These are phyloP conservation scores for Trichocomaceae sp. DNA, from an alignment of 2,329 filamentous ascomycete species.

Conservation along the genomic window DNA sequence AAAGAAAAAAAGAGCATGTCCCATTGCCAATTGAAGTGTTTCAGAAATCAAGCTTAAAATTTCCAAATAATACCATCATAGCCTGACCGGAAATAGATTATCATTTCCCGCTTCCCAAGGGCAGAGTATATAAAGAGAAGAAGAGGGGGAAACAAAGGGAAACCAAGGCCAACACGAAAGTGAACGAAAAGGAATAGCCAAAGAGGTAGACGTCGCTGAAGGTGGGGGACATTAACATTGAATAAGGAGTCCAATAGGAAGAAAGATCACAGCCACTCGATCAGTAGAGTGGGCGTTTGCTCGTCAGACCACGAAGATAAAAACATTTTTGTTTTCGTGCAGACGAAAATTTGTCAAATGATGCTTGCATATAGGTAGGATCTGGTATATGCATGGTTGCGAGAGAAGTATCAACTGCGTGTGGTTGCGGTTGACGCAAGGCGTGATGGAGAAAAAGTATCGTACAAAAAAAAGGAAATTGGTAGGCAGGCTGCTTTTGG, in stretches of 20 bases:
- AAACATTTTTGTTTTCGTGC: constrained; percentile 8
- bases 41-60: constrained; percentile 8
- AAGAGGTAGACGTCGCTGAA: constrained; percentile 22
- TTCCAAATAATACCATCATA: constrained; percentile 21
- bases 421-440: constrained; percentile 25
- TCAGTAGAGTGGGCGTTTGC: neutral
- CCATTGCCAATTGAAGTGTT: constrained; percentile 6
- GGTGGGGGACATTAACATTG: constrained; percentile 21
- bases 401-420: constrained; percentile 18
- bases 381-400: constrained; percentile 13
- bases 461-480: constrained; percentile 37
- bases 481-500: constrained; percentile 19
- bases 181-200: constrained; percentile 17
- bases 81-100: constrained; percentile 23
- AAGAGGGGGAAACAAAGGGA: constrained; percentile 15
- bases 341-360: constrained; percentile 1
- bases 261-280: constrained; percentile 16
- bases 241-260: constrained; percentile 28
- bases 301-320: constrained; percentile 1
- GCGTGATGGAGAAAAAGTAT: constrained; percentile 37
- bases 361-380: constrained; percentile 1
- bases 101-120: constrained; percentile 17
- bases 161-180: constrained; percentile 14
- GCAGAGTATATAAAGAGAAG: constrained; percentile 9
- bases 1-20: constrained; percentile 4